phyloP scores from a whole-genome alignment of 2,329 filamentous ascomycete genomes.

The Epicoccum sorghinum region DNA sequence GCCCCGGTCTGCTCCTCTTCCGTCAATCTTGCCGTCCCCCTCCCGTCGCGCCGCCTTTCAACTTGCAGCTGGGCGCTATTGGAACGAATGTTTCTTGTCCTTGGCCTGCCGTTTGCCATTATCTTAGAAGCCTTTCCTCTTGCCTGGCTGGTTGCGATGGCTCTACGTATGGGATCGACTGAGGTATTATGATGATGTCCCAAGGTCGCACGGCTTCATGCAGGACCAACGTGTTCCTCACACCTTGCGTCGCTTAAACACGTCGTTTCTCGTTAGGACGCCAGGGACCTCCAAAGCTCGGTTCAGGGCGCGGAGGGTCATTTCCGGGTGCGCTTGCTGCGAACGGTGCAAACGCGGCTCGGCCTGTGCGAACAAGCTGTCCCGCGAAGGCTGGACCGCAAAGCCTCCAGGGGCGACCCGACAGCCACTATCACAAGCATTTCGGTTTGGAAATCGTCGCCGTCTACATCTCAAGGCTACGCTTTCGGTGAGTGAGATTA shows the following conservation, averaged over 20 bases:
- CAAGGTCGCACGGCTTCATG: constrained; percentile 3
- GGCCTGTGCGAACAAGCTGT: background rate
- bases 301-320: background rate
- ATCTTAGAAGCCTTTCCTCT: background rate
- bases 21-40: background rate
- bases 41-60: constrained; percentile 9
- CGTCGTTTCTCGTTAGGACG: background rate
- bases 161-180: background rate
- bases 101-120: background rate
- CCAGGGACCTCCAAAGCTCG: background rate
- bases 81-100: constrained; percentile 6
- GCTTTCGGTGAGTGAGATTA: background rate
- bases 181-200: background rate
- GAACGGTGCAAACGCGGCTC: background rate
- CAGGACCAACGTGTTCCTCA: constrained; percentile 6
- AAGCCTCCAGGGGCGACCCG: background rate
- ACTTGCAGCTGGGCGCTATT: constrained; percentile 12
- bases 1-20: constrained; percentile 10
- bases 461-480: background rate
- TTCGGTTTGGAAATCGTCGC: background rate
- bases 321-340: constrained; percentile 2
- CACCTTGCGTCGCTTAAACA: constrained; percentile 11
- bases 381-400: background rate
- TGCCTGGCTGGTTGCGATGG: background rate
- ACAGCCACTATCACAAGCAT: background rate